phyloP scores from a whole-genome alignment of 108 stramenopile species.

The Nitzschia putrida region DNA sequence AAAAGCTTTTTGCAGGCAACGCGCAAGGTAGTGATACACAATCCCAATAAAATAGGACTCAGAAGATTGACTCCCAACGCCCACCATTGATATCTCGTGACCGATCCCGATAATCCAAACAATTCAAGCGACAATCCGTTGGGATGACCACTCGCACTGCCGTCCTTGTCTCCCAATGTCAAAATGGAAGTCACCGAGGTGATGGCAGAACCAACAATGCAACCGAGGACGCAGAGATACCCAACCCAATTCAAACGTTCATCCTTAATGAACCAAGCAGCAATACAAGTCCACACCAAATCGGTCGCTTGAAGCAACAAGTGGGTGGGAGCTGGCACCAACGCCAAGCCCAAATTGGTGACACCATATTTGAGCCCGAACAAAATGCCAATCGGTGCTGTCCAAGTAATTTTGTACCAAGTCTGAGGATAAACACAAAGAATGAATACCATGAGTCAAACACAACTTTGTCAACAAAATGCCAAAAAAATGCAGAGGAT shows the following conservation, averaged over 20 bases:
- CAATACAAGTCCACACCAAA: slow-evolving; percentile 36
- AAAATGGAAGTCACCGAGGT: slow-evolving; percentile 4
- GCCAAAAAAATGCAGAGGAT: neutral
- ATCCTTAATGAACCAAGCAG: slow-evolving; percentile 24
- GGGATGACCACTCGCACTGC: neutral
- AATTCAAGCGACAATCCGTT: neutral
- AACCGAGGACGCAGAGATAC: neutral
- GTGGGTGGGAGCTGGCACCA: slow-evolving; percentile 40
- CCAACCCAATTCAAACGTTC: neutral
- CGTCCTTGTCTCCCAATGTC: neutral
- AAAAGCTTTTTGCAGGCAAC: slow-evolving; percentile 32
- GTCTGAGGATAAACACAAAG: slow-evolving; percentile 25
- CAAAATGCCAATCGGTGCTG: slow-evolving; percentile 31
- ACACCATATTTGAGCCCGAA: slow-evolving; percentile 42
- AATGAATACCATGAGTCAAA: neutral
- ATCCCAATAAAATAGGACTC: slow-evolving; percentile 37
- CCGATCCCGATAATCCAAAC: too few relatives aligned
- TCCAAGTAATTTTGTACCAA: slow-evolving; percentile 28
- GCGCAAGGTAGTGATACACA: slow-evolving; percentile 37
- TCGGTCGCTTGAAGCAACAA: slow-evolving; percentile 42
- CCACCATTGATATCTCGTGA: neutral
- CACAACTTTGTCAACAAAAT: neutral
- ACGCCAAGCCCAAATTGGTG: slow-evolving; percentile 39
- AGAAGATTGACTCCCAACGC: slow-evolving; percentile 34
- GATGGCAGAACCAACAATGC: slow-evolving; percentile 8